Evolutionary conservation across 371 early-diverging fungal genomes (phyloP), one percentile per base, ranked within the genome.

Genomic region (Syncephalastrum racemosum): DNA sequence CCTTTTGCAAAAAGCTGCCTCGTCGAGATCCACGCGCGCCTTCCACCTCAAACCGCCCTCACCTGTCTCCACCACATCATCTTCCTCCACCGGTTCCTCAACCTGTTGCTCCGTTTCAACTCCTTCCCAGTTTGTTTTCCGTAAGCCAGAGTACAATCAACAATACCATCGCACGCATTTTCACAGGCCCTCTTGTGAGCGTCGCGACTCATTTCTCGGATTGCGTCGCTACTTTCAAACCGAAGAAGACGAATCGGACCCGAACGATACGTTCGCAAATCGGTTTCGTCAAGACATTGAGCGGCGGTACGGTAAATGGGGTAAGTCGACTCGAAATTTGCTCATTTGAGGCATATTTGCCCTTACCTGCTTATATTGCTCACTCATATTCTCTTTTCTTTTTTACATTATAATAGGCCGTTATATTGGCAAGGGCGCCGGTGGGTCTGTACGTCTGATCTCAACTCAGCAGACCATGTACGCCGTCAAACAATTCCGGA

Each of bases 401-500:
- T 31, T 16, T 44, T 20, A 15, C 15, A 39, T 22, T 59, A 22
- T 47, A 12, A 27, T 67, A 64, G 83, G 83, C 50, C 84, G 82
- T 55, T 83, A 85, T 52, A 82, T 91, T 24, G 91, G 91, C 42
- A 79, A 83, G 50, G 91, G 90, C 27, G 85, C 89, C 8, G 90
- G 90, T 25, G 91, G 91, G 16, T 85, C 86, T 1, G 91, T 91
- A 15, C 83, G 88, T 8, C 66, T 90, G n/a, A 71, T 83, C 20
- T 31, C 36, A 31, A 31, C 36, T 31, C 36, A 31, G 36, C 69
- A 78, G 49, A 80, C 80, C 63, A 66, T 74, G 27, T 86, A 84
- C 64, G 91, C 91, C 2, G 88, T 88, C 62, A 90, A 94, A 60
- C 90, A 92, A 69, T 94, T 94, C 68, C 79, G 91, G 45, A 82